Conservation (phyloP, 106 monocot genomes). For the Allium sativum region DNA sequence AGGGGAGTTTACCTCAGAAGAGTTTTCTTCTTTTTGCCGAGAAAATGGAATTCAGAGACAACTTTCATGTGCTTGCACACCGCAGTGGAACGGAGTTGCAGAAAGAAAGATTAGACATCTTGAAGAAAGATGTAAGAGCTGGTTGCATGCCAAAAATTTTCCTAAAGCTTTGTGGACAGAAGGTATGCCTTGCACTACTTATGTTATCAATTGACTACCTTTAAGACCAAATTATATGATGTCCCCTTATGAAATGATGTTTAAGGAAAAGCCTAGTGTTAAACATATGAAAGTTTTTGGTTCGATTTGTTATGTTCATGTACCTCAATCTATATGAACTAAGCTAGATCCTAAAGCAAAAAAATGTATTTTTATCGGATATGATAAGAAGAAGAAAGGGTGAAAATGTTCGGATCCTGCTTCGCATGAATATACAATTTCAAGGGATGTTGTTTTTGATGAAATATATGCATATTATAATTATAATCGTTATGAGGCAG, state of each 20-base stretch:
- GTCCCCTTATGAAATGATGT: conserved; percentile 1
- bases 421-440: background rate
- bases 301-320: conserved; percentile 1
- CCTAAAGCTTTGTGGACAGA: conserved; percentile 1
- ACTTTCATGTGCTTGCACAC: background rate
- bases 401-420: background rate
- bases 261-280: background rate
- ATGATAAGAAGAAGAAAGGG: background rate
- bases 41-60: background rate
- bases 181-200: background rate
- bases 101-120: background rate
- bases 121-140: background rate
- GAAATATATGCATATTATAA: background rate
- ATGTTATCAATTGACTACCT: background rate
- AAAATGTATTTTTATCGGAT: background rate
- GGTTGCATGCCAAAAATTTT: conserved; percentile 1
- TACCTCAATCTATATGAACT: background rate
- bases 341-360: background rate
- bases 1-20: background rate
- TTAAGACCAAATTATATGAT: background rate
- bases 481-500: background rate
- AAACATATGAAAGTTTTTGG: conserved; percentile 3
- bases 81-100: background rate
- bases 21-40: background rate
- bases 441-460: conserved; percentile 4